Evolutionary conservation across 768 basidiomycete genomes (phyloP).

Genomic region (Tylopilus sp.): DNA sequence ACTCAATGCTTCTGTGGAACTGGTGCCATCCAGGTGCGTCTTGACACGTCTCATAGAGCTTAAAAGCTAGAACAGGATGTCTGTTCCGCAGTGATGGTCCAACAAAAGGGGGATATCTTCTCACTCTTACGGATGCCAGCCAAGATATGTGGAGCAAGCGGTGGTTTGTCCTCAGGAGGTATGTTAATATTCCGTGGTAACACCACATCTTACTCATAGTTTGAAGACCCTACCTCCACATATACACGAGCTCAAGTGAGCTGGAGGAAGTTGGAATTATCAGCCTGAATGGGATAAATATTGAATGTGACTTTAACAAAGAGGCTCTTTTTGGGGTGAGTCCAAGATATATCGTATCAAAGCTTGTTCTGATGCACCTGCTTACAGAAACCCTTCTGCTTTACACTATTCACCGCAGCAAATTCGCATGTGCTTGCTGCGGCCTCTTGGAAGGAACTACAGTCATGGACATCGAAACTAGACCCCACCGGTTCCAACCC

Average conservation of each 20-base stretch:
- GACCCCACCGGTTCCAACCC: slow-evolving; percentile 15
- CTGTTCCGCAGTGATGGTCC: slow-evolving; percentile 58
- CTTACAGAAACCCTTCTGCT: slow-evolving; percentile 68
- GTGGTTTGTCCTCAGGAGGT: slow-evolving; percentile 90
- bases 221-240: slow-evolving; percentile 50
- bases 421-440: slow-evolving; percentile 32
- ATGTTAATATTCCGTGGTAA: too few species aligned
- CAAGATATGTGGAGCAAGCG: slow-evolving; percentile 77
- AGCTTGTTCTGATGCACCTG: slow-evolving; percentile 4
- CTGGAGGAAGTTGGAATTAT: slow-evolving; percentile 80
- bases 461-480: slow-evolving; percentile 32
- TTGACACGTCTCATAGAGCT: neutral
- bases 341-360: neutral
- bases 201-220: too few species aligned
- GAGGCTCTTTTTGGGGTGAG: slow-evolving; percentile 83
- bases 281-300: slow-evolving; percentile 78
- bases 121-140: slow-evolving; percentile 77
- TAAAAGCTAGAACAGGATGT: neutral
- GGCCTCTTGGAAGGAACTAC: slow-evolving; percentile 13
- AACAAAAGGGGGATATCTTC: slow-evolving; percentile 81
- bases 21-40: slow-evolving; percentile 68
- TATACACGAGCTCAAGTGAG: slow-evolving; percentile 84
- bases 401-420: too few species aligned
- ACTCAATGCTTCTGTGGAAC: slow-evolving; percentile 67
- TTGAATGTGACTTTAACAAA: slow-evolving; percentile 84